These are phyloP conservation scores for Tulasnella sp. DNA, from an alignment of 768 basidiomycete genomes.

Conservation along the genomic window DNA sequence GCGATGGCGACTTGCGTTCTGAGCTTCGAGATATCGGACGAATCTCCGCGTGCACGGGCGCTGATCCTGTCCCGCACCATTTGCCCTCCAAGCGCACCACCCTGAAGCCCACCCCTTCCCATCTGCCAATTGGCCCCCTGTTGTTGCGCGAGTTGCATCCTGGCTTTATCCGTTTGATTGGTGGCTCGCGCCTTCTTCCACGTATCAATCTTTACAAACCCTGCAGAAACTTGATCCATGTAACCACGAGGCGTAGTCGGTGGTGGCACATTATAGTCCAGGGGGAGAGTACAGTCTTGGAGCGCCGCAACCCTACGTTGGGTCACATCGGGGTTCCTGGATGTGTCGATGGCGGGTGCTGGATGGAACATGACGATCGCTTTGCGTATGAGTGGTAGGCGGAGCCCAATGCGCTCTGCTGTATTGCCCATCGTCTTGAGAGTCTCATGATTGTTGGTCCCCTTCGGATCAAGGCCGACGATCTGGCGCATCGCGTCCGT, in stretches of 20 bases:
- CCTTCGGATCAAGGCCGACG: neutral
- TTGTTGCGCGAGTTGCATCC: no score
- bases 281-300: neutral
- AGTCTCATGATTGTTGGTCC: no score
- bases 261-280: slow-evolving; percentile 6
- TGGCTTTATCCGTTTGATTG: no score
- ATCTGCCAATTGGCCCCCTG: no score
- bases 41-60: neutral
- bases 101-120: no score
- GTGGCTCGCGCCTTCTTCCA: no score
- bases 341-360: neutral
- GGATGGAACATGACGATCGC: neutral
- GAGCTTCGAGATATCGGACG: neutral
- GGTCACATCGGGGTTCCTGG: neutral
- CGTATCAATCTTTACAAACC: no score
- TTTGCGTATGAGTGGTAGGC: neutral
- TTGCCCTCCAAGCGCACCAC: no score
- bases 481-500: slow-evolving; percentile 13
- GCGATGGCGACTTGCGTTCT: neutral
- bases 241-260: neutral
- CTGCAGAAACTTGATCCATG: no score
- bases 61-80: no score
- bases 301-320: neutral
- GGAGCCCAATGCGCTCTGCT: slow-evolving; percentile 3
- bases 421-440: neutral